Conservation (phyloP, 345 rosid genomes). For the Trapa incisa region DNA sequence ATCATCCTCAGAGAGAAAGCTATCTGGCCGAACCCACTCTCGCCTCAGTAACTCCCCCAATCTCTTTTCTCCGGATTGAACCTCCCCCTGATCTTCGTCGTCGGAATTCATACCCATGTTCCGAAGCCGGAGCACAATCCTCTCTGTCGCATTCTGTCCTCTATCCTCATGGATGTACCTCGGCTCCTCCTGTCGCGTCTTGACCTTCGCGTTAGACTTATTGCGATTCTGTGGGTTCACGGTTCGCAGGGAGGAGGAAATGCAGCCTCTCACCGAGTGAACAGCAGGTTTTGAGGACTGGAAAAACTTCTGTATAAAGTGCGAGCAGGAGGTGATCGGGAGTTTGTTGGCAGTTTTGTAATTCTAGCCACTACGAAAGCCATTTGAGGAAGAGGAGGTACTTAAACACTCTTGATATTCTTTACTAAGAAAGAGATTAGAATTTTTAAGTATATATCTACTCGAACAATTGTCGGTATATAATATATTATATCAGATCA, state of each 20-base stretch:
- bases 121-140: constrained; percentile 75
- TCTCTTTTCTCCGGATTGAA: constrained; percentile 60
- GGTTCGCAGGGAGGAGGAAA: constrained; percentile 16
- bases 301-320: constrained; percentile 27
- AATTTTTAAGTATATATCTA: too few relatives aligned
- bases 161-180: constrained; percentile 24
- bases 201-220: constrained; percentile 8
- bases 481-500: too few relatives aligned
- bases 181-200: constrained; percentile 11
- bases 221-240: constrained; percentile 20
- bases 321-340: constrained; percentile 33
- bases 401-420: background rate
- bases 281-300: constrained; percentile 24
- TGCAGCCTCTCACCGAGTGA: constrained; percentile 12
- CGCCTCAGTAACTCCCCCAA: constrained; percentile 65
- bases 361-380: constrained; percentile 38
- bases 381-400: constrained; percentile 28
- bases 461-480: too few relatives aligned
- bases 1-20: constrained; percentile 28
- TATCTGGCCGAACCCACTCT: constrained; percentile 86
- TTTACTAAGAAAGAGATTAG: background rate
- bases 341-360: constrained; percentile 51
- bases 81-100: constrained; percentile 32
- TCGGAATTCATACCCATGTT: constrained; percentile 66
- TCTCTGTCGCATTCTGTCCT: constrained; percentile 61